Evolutionary conservation across 1,284 basidiomycete genomes (phyloP), one percentile per base, ranked within the genome.

Genomic region (Moesziomyces sp.): DNA sequence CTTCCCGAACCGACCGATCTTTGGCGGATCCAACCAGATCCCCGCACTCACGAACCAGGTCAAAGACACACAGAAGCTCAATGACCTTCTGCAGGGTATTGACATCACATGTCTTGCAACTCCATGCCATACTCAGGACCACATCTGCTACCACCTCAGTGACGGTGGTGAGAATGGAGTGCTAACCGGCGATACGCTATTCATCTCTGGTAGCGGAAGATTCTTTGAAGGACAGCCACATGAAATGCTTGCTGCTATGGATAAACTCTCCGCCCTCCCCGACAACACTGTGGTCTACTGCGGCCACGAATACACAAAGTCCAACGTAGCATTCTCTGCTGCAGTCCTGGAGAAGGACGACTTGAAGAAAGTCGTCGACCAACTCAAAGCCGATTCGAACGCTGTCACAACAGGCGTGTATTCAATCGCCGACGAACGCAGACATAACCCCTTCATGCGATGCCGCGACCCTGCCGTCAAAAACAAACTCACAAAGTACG

Each of bases 91-190:
- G 40, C 59, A 38, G 4, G 60, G 70, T 0, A 54, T 82, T 0
- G 56, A 66, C 16, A 78, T 84, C 24, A 76, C 60, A 11, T 74
- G 70, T 38, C 85, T 94, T 19, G 91, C 92, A 14, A 99, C 95
- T 0, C 96, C 95, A 0, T 97, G 94, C 85, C 96, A 98, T 84
- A 98, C 96, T 1, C 93, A 93, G 83, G 96, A 98, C 85, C 96
- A 93, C 45, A 95, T 96, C 81, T 96, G 93, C 86, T 98, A 91
- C 87, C 89, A 91, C 84, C 88, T 91, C 58, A 91, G 91, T 43
- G 87, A 88, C 85, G 74, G 86, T 40, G 35, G 53, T 4, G 28
- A 45, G 77, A 84, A 86, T 34, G 92, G 88, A 16, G 93, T 98
- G 23, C 97, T 99, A 85, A 97, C 96, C 0, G 94, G 88, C 16